Evolutionary conservation across 2,329 filamentous ascomycete species (phyloP).

Genomic region (Pyrenochaeta sp.): DNA sequence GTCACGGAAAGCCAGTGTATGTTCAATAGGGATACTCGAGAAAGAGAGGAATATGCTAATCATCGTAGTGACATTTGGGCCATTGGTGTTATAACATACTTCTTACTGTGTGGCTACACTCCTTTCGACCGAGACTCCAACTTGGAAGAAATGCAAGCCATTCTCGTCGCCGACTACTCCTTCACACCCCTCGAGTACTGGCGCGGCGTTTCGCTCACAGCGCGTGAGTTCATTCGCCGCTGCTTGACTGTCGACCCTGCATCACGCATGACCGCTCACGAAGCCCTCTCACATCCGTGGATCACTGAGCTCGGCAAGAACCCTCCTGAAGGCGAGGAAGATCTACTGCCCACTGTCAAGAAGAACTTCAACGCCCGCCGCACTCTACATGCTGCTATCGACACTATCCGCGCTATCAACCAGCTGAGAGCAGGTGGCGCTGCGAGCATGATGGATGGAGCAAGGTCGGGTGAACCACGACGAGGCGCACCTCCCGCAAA

Average conservation of each 20-base stretch:
- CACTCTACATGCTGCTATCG: conserved; percentile 71
- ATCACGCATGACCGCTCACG: conserved; percentile 89
- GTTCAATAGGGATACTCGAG: conserved; percentile 9
- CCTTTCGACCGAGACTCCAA: conserved; percentile 98
- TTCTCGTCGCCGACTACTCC: conserved; percentile 93
- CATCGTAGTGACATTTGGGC: conserved; percentile 97
- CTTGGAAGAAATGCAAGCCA: conserved; percentile 99
- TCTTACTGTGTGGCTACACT: conserved; percentile 96
- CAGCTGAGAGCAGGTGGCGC: conserved; percentile 68
- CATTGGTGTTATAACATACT: conserved; percentile 98
- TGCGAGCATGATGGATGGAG: conserved; percentile 68
- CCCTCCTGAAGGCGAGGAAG: conserved; percentile 51
- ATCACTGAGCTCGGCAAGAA: conserved; percentile 64
- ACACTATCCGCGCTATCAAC: conserved; percentile 73
- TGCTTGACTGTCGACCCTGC: conserved; percentile 91
- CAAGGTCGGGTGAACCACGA: conserved; percentile 62
- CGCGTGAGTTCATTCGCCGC: conserved; percentile 89
- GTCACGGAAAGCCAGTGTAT: conserved; percentile 94
- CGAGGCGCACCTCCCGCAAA: conserved; percentile 41
- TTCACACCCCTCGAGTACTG: conserved; percentile 97
- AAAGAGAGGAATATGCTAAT: too few relatives aligned
- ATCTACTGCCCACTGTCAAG: conserved; percentile 70
- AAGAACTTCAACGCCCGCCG: conserved; percentile 74
- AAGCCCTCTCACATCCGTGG: conserved; percentile 71
- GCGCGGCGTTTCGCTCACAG: conserved; percentile 83